Evolutionary conservation across 1,284 basidiomycete species (phyloP).

Genomic region (Volvariella surrecta): DNA sequence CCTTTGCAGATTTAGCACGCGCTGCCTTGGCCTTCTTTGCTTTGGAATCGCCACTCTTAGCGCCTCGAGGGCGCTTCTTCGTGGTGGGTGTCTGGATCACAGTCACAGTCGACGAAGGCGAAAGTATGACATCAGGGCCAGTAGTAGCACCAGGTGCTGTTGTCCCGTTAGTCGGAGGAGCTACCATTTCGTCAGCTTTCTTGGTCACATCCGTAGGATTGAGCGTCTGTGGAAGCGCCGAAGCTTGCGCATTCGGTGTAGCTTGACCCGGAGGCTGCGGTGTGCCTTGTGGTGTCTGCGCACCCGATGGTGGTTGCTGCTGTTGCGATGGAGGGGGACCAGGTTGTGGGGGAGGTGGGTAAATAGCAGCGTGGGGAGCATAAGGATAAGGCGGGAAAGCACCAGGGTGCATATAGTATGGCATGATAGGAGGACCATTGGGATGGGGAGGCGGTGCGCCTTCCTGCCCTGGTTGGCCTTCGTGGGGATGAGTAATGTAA

Average conservation of each 20-base stretch:
- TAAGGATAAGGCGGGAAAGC: slow-evolving; percentile 26
- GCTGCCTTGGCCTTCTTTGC: slow-evolving; percentile 21
- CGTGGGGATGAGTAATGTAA: slow-evolving; percentile 29
- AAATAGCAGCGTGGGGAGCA: slow-evolving; percentile 23
- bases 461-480: slow-evolving; percentile 32
- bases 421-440: slow-evolving; percentile 33
- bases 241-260: slow-evolving; percentile 2
- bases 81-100: slow-evolving; percentile 5
- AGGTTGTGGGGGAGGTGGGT: slow-evolving; percentile 17
- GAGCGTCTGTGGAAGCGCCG: slow-evolving; percentile 11
- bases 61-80: slow-evolving; percentile 17
- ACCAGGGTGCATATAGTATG: slow-evolving; percentile 32
- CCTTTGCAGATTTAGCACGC: slow-evolving; percentile 13
- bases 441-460: slow-evolving; percentile 24
- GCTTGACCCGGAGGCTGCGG: slow-evolving; percentile 9
- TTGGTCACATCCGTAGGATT: slow-evolving; percentile 19
- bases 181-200: slow-evolving; percentile 14
- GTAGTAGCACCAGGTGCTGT: slow-evolving; percentile 1
- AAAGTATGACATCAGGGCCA: slow-evolving; percentile 4
- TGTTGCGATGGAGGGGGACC: slow-evolving; percentile 9
- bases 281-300: slow-evolving; percentile 9
- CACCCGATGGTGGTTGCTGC: slow-evolving; percentile 7
- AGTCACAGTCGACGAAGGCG: no score
- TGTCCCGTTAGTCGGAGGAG: slow-evolving; percentile 9
- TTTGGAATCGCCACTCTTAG: slow-evolving; percentile 19